Conservation (phyloP, 208 protist species). For the Trypanosoma vivax region DNA sequence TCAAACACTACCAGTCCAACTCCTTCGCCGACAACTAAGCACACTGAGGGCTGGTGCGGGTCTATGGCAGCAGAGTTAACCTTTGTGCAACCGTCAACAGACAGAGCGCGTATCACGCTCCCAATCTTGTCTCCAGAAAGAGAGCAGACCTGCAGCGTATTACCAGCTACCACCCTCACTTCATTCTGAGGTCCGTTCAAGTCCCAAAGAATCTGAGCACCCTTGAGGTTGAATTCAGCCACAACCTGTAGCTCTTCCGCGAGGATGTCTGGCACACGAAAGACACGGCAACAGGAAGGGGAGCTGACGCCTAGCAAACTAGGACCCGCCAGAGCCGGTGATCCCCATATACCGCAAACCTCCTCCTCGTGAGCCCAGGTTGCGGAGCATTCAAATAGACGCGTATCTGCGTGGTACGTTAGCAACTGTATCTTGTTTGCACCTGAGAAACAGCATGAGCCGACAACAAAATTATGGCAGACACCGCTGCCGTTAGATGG, state of each 20-base stretch:
- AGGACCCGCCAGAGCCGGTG: conserved; percentile 35
- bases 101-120: conserved; percentile 28
- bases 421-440: conserved; percentile 77
- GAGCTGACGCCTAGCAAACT: conserved; percentile 41
- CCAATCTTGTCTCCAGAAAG: conserved; percentile 32
- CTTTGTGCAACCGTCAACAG: conserved; percentile 1
- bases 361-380: conserved; percentile 57
- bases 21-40: conserved; percentile 31
- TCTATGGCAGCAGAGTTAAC: conserved; percentile 51
- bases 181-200: conserved; percentile 75
- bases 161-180: conserved; percentile 20
- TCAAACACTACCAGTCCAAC: conserved; percentile 53
- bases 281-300: conserved; percentile 17
- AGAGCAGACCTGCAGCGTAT: conserved; percentile 26
- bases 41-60: conserved; percentile 66
- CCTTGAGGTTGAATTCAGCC: conserved; percentile 8
- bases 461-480: conserved; percentile 63
- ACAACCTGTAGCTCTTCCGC: conserved; percentile 35
- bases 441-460: conserved; percentile 31
- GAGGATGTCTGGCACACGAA: conserved; percentile 35
- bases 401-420: conserved; percentile 61
- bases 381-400: conserved; percentile 45
- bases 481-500: conserved; percentile 25
- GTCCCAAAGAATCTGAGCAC: conserved; percentile 68
- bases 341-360: conserved; percentile 58